Evolutionary conservation across 202 grass and related monocot species (phyloP), one percentile per base, ranked within the genome.

Genomic region (Miscanthus sacchariflorus): DNA sequence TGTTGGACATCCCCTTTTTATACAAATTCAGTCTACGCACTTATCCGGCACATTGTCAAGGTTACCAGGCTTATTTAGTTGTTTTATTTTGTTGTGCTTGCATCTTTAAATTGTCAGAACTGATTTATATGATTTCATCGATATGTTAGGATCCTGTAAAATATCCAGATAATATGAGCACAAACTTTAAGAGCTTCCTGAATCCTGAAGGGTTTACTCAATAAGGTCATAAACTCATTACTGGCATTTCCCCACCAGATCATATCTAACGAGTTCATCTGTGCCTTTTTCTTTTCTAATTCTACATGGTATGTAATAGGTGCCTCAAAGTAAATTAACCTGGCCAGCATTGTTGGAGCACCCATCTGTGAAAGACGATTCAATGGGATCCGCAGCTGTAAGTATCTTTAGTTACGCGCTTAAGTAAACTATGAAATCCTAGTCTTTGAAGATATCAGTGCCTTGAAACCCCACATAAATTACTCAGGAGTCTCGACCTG

Each of bases 311-410:
- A 79, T 88, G 70, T 46, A 87, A 89, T 84, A 98, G 96, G 87
- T 90, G 68, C 96, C 93, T 67, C 93, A 96, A 90, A 93, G 87
- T 89, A 94, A 93, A 83, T 84, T 98, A 90, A 92, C 93, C 85
- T 98, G 96, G 96, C 93, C 93, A 72, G 86, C 91, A 83, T 76
- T 98, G 74, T 79, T 98, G 74, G 96, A 98, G 64, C 96, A 96
- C 70, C 93, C 96, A 73, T 98, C 96, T 91, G 96, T 98, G 54
- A 94, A 94, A 91, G 96, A 94, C 72, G 74, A 84, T 84, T 89
- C 87, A 83, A 78, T 88, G 74, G 77, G 90, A 25, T 74, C 56
- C 24, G 64, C 70, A 38, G 64, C 49, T 87, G 93, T 93, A 83
- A 91, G 89, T 71, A 66, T 67, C 82, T 72, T 83, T 3, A 38